Evolutionary conservation across 495 filamentous ascomycete species (phyloP), one percentile per base, ranked within the genome.

Genomic region (Penicillium canescens): DNA sequence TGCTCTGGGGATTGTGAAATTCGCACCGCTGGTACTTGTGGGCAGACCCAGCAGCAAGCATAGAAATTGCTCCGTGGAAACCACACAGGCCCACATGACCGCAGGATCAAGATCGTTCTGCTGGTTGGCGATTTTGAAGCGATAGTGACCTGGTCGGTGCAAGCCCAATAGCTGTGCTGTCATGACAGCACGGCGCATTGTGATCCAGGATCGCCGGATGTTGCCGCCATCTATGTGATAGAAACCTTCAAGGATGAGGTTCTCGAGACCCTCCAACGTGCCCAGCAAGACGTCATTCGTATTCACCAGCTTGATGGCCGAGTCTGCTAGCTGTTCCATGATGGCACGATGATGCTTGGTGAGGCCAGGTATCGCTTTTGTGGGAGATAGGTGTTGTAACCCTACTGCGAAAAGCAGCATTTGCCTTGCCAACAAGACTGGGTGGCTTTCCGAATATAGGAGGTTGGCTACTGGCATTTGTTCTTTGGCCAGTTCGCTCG

Each of bases 211-310:
- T 13, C 61, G 60, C 24, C 72, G 75, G 0, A 82, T 65, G 51
- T 78, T 80, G 2, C 78, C 80, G 10, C 43, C 48, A 49, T 78
- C 73, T 24, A 60, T 65, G 2, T 80, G 73, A 59, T 75, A 81
- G 42, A 73, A 44, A 20, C 59, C 60, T 54, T 82, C 78, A 8
- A 80, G 55, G 46, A 82, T 73, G 44, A 82, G 61, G 52, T 74
- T 80, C 44, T 80, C 75, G 4, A 82, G 40, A 11, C 73, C 76
- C 46, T 83, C 78, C 36, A 82, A 41, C 1, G 61, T 74, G 49
- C 67, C 60, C 35, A 70, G 50, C 9, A 81, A 66, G 16, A 75
- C 70, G 36, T 81, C 78, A 48, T 78, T 73, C 24, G 65, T 68
- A 1, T 70, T 78, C 6, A 82, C 74, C 4, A 76, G 56, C n/a